Conservation (phyloP, 148 eudicot species). For the Nyssa sinensis region DNA sequence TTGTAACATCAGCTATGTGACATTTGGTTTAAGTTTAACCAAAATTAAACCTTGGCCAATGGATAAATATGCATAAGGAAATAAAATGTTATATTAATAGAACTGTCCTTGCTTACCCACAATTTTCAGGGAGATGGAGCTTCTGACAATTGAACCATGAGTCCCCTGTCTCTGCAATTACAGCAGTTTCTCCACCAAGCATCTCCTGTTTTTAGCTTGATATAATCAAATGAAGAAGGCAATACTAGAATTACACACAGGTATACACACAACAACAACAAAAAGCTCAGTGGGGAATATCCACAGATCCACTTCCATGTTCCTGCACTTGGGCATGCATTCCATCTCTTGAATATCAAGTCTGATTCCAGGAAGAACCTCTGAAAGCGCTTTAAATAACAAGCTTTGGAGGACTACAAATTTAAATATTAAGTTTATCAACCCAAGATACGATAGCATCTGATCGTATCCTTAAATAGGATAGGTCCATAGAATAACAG, state of each 20-base stretch:
- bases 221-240: neutral
- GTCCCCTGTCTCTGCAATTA: conserved; percentile 79
- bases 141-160: conserved; percentile 90
- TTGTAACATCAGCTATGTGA: neutral
- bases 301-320: neutral
- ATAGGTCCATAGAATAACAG: neutral
- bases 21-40: neutral
- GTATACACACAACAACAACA: neutral
- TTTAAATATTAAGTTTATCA: neutral
- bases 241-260: neutral
- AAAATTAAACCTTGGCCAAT: too few relatives aligned
- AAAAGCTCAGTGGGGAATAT: neutral
- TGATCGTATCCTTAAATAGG: neutral
- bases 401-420: neutral
- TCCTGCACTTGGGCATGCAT: neutral
- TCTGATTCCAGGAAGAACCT: neutral
- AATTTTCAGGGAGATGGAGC: conserved; percentile 72
- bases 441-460: neutral
- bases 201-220: conserved; percentile 47
- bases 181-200: conserved; percentile 63
- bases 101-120: conserved; percentile 46
- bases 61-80: too few relatives aligned
- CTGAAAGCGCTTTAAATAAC: neutral
- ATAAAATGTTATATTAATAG: neutral
- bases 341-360: neutral